These are phyloP conservation scores for Mariannaea elegans DNA, from an alignment of 2,329 filamentous ascomycete species.

Conservation along the genomic window DNA sequence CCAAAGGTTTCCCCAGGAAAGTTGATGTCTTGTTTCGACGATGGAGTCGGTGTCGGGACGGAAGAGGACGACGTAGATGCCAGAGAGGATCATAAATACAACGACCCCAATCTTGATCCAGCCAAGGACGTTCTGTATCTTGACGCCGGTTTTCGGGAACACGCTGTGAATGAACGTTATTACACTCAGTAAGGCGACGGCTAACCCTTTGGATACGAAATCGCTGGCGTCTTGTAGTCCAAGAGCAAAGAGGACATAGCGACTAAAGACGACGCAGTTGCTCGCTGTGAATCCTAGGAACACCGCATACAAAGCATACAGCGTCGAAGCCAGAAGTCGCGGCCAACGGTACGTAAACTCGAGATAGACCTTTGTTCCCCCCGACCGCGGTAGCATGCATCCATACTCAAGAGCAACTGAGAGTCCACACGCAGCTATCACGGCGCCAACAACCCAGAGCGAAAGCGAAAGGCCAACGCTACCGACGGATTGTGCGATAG, in stretches of 20 bases:
- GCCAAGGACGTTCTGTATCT: constrained; percentile 68
- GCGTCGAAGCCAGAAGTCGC: constrained; percentile 68
- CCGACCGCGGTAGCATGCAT: constrained; percentile 74
- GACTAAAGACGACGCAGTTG: constrained; percentile 75
- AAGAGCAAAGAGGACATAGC: constrained; percentile 70
- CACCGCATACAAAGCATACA: constrained; percentile 71
- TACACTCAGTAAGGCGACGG: constrained; percentile 62
- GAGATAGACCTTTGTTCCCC: constrained; percentile 75
- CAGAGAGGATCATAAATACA: constrained; percentile 68
- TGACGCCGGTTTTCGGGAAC: constrained; percentile 65
- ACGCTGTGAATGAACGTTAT: constrained; percentile 69
- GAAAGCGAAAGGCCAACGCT: constrained; percentile 70
- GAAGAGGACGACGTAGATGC: constrained; percentile 65
- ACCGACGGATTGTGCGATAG: constrained; percentile 72
- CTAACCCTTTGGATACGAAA: constrained; percentile 62
- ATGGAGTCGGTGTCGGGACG: constrained; percentile 38
- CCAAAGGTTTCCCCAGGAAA: constrained; percentile 65
- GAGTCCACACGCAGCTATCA: constrained; percentile 69
- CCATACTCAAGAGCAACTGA: constrained; percentile 73
- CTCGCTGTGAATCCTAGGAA: constrained; percentile 73
- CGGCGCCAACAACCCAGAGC: constrained; percentile 70
- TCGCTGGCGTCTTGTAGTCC: constrained; percentile 60
- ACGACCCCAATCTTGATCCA: constrained; percentile 71
- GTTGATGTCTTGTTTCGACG: constrained; percentile 11
- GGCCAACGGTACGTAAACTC: constrained; percentile 74